A percentile compares a stretch with the other conserved stretches of the same genome.
These are phyloP conservation scores for Evernia prunastri DNA, from an alignment of 495 filamentous ascomycete species.

Conservation along the genomic window DNA sequence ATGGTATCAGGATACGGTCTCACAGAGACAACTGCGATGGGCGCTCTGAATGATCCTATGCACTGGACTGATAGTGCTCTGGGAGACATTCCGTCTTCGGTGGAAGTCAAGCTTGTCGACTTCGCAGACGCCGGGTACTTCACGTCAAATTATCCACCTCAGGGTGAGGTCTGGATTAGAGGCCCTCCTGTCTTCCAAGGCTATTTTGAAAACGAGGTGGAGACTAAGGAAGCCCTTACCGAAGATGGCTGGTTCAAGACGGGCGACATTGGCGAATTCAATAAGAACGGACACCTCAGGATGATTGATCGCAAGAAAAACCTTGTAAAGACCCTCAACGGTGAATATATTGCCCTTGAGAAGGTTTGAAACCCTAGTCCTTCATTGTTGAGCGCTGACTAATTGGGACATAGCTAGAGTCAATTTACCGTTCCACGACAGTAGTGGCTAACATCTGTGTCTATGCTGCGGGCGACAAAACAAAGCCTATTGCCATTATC, in stretches of 20 bases:
- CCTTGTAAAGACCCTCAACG: conserved; percentile 66
- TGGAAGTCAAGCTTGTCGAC: conserved; percentile 94
- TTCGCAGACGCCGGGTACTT: conserved; percentile 90
- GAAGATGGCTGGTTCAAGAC: conserved; percentile 53
- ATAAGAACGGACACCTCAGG: conserved; percentile 39
- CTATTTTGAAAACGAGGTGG: conserved; percentile 46
- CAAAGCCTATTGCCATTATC: conserved; percentile 89
- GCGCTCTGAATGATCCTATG: conserved; percentile 78
- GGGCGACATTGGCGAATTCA: conserved; percentile 50
- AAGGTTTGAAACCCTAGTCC: conserved; percentile 45
- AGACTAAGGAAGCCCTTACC: conserved; percentile 43
- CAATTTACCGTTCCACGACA: conserved; percentile 76
- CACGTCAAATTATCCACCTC: conserved; percentile 79
- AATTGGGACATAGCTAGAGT: conserved; percentile 59
- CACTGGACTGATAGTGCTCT: conserved; percentile 82
- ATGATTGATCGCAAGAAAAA: conserved; percentile 57
- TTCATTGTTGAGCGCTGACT: not conserved
- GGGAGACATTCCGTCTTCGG: conserved; percentile 70
- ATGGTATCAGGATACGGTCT: conserved; percentile 95
- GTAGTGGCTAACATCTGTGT: conserved; percentile 94
- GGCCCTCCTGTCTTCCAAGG: conserved; percentile 48
- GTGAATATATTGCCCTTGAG: conserved; percentile 97
- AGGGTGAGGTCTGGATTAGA: conserved; percentile 60
- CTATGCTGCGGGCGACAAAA: conserved; percentile 72
- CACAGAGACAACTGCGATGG: conserved; percentile 94